Conservation (phyloP, 1,139 yeast species). For the Schwanniomyces etchellsii region DNA sequence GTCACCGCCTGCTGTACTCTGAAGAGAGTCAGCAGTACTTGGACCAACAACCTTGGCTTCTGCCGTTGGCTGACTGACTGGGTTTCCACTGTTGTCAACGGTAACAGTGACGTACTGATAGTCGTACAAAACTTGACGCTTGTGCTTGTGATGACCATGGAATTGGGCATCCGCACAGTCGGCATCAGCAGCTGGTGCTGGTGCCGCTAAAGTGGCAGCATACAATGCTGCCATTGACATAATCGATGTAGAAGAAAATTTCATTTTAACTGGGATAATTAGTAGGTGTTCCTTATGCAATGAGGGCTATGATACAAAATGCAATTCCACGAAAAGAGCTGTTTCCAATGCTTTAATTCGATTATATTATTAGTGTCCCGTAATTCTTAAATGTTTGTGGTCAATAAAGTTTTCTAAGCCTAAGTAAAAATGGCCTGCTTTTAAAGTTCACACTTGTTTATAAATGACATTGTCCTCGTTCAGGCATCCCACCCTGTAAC, state of each 20-base stretch:
- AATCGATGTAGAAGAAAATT: conserved; percentile 23
- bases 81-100: conserved; percentile 30
- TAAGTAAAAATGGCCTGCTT: too few relatives aligned
- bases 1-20: conserved; percentile 4
- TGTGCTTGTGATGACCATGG: conserved; percentile 41
- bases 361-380: too few relatives aligned
- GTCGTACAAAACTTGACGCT: conserved; percentile 35
- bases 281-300: conserved; percentile 3
- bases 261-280: conserved; percentile 16
- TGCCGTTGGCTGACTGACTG: conserved; percentile 8
- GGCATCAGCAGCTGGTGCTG: conserved; percentile 31
- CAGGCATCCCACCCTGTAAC: too few relatives aligned
- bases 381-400: too few relatives aligned
- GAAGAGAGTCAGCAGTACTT: conserved; percentile 7
- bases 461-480: too few relatives aligned
- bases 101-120: conserved; percentile 41
- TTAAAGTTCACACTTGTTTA: too few relatives aligned
- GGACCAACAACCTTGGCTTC: conserved; percentile 7
- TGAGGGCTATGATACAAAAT: conserved; percentile 2
- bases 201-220: conserved; percentile 38
- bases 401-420: too few relatives aligned
- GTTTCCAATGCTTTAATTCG: too few relatives aligned
- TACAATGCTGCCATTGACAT: conserved; percentile 37
- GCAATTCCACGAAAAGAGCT: too few relatives aligned
- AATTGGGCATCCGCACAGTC: conserved; percentile 35